A percentile compares a stretch with the other conserved stretches of the same genome.
Evolutionary conservation across 2,329 filamentous ascomycete species (phyloP).

Genomic region (Huntiella omanensis): DNA sequence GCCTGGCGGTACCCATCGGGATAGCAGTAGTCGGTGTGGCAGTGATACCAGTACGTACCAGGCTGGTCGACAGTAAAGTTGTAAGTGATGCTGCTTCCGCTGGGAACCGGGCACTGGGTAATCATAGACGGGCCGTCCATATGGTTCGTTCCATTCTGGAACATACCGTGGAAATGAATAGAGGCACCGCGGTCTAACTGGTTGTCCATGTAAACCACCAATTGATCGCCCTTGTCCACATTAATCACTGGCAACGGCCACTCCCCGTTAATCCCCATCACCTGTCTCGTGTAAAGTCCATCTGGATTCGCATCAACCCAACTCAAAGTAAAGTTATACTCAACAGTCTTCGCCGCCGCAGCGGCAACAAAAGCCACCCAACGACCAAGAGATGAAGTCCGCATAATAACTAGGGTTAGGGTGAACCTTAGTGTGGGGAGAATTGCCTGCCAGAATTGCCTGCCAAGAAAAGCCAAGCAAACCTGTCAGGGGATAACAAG

Average conservation of each 20-base stretch:
- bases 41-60: conserved; percentile 47
- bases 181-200: conserved; percentile 31
- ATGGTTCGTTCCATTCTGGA: conserved; percentile 34
- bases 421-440: too few species aligned
- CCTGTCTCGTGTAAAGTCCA: conserved; percentile 32
- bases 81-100: conserved; percentile 35
- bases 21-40: conserved; percentile 30
- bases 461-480: conserved; percentile 5
- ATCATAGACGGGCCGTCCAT: conserved; percentile 42
- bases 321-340: conserved; percentile 39
- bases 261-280: conserved; percentile 45
- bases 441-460: not conserved
- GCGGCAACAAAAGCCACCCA: conserved; percentile 16
- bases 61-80: conserved; percentile 36
- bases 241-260: conserved; percentile 45
- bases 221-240: conserved; percentile 32
- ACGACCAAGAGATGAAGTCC: not conserved
- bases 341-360: conserved; percentile 22
- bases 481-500: not conserved
- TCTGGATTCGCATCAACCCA: conserved; percentile 46
- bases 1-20: conserved; percentile 39
- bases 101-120: conserved; percentile 36
- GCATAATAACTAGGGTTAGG: conserved; percentile 6
- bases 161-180: conserved; percentile 43
- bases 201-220: conserved; percentile 31